phyloP scores from a whole-genome alignment of 169 alveolate species.

The Plasmodium blacklocki region DNA sequence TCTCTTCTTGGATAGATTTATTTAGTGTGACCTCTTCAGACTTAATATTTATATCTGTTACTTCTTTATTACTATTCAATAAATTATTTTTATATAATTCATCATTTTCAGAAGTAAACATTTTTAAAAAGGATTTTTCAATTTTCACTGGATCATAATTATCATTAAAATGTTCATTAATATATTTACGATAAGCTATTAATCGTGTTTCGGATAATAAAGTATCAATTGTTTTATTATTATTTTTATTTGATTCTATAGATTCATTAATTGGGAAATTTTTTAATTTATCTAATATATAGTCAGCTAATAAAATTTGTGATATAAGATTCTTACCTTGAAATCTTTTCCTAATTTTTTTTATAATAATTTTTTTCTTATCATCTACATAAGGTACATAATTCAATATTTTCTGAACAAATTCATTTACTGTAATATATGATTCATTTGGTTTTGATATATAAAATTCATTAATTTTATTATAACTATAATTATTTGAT shows the following conservation, averaged over 20 bases:
- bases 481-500: constrained; percentile 1
- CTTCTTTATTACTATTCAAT: not conserved
- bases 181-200: constrained; percentile 42
- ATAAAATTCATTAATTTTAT: constrained; percentile 36
- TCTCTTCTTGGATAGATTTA: too few relatives aligned
- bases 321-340: constrained; percentile 46
- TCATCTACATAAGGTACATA: constrained; percentile 77
- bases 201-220: constrained; percentile 38
- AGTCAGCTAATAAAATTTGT: constrained; percentile 70
- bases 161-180: constrained; percentile 46
- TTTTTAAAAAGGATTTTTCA: constrained; percentile 18
- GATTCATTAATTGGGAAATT: constrained; percentile 51
- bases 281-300: constrained; percentile 49
- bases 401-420: constrained; percentile 50
- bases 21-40: not conserved
- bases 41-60: constrained; percentile 13
- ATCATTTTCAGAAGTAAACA: constrained; percentile 14
- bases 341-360: constrained; percentile 29
- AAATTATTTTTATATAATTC: constrained; percentile 8
- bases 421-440: constrained; percentile 52
- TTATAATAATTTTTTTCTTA: constrained; percentile 42
- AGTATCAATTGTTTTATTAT: constrained; percentile 12
- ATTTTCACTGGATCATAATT: constrained; percentile 13
- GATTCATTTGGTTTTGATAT: constrained; percentile 56
- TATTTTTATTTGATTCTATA: not conserved